Conservation (phyloP, 495 filamentous ascomycete species). For the Aspergillus indologenus region DNA sequence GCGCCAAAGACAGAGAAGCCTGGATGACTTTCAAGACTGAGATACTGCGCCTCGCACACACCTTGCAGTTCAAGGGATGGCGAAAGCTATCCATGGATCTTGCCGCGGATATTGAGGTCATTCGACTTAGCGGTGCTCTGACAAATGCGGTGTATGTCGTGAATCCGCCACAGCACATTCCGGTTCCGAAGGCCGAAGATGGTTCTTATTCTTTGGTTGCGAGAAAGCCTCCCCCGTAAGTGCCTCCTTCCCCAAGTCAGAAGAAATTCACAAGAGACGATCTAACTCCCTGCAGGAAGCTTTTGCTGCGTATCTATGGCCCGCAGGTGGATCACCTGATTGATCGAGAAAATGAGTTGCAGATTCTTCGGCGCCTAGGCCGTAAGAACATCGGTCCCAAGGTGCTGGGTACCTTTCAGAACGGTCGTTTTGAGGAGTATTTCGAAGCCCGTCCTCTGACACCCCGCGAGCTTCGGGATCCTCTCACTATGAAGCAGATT, state of each 20-base stretch:
- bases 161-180: slow-evolving; percentile 64
- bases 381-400: slow-evolving; percentile 90
- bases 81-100: slow-evolving; percentile 72
- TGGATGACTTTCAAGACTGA: slow-evolving; percentile 86
- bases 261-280: no score
- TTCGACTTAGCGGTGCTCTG: slow-evolving; percentile 85
- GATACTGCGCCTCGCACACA: slow-evolving; percentile 85
- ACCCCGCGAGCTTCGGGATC: slow-evolving; percentile 69
- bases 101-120: slow-evolving; percentile 69
- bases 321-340: slow-evolving; percentile 95
- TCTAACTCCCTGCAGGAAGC: slow-evolving; percentile 56
- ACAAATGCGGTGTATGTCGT: slow-evolving; percentile 97
- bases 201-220: slow-evolving; percentile 36
- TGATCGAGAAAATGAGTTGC: slow-evolving; percentile 84
- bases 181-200: slow-evolving; percentile 35
- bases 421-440: slow-evolving; percentile 96
- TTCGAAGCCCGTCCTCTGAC: slow-evolving; percentile 79
- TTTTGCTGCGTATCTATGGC: slow-evolving; percentile 90
- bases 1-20: slow-evolving; percentile 63
- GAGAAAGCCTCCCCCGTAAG: slow-evolving; percentile 54
- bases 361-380: slow-evolving; percentile 80
- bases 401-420: slow-evolving; percentile 88
- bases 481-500: slow-evolving; percentile 85
- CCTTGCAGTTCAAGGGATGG: slow-evolving; percentile 86
- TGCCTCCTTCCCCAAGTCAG: background rate